Evolutionary conservation across 495 filamentous ascomycete species (phyloP).

Genomic region (Annulohypoxylon maeteangense): DNA sequence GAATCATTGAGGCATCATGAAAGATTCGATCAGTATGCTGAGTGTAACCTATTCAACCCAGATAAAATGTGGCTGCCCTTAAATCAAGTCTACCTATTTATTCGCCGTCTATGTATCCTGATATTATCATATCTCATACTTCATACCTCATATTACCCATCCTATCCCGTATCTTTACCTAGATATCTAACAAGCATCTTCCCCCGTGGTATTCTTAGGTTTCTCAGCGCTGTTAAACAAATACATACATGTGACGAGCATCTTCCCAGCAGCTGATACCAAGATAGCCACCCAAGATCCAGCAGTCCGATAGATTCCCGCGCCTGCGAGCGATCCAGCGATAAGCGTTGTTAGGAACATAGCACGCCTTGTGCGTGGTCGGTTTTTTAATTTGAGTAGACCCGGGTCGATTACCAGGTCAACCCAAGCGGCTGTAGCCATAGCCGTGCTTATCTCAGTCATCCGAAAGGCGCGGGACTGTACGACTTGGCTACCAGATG

Average conservation of each 20-base stretch:
- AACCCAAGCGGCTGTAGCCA: constrained; percentile 73
- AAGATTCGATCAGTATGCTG: too few relatives aligned
- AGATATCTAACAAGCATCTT: constrained; percentile 39
- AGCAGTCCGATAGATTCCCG: constrained; percentile 54
- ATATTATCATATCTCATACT: not conserved
- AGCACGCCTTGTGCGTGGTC: constrained; percentile 61
- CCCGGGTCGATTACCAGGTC: constrained; percentile 67
- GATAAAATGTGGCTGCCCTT: not conserved
- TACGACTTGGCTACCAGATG: constrained; percentile 69
- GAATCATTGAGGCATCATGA: too few relatives aligned
- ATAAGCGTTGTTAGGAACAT: constrained; percentile 62
- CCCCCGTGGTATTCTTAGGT: constrained; percentile 35
- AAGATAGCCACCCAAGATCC: constrained; percentile 57
- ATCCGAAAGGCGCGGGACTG: constrained; percentile 64
- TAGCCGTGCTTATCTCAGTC: constrained; percentile 73
- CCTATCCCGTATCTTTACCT: not conserved
- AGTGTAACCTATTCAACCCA: too few relatives aligned
- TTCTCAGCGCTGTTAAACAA: constrained; percentile 55
- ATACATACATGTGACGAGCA: constrained; percentile 57
- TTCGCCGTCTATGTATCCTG: not conserved
- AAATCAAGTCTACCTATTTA: constrained; percentile 6
- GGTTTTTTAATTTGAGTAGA: constrained; percentile 57
- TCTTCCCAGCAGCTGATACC: constrained; percentile 57
- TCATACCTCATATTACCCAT: not conserved
- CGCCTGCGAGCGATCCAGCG: constrained; percentile 65